Base-by-base conservation (phyloP, 768 basidiomycete genomes). In the Porphyrellus cyaneotinctus region DNA sequence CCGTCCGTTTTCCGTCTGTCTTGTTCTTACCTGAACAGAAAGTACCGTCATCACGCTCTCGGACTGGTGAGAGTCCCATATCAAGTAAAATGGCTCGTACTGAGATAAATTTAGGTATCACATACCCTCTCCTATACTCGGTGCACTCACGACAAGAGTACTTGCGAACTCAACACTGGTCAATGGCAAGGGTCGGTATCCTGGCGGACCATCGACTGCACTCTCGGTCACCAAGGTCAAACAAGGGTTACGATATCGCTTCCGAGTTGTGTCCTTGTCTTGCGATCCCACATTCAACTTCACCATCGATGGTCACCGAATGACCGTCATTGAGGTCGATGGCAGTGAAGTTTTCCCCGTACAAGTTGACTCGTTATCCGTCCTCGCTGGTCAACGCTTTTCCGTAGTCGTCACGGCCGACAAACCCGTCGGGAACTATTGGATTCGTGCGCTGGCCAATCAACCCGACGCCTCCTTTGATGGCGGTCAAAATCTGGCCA, bases 351-450 rank as follows among this genome's bases (percentile, higher is more conserved):
- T 52, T 12, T 0, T 30, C 4, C 51, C 51, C 2, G 24, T 35
- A 22, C 23, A 41, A 20, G 46, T 47, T 1, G 52, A 53, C 18
- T 48, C 26, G 0, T 22, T 53, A 35, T 41, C 33, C 22, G 23
- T 53, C 10, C 41, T 43, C 12, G 18, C 28, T 24, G 52, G 41
- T 18, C 52, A 53, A 18, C 52, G 52, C 32, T 53, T 48, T 12
- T 53, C 52, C 1, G 47, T 53, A 13, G 67, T 80, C 9, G 57
- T 79, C 13, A 69, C 59, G n/a, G 75, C 78, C 15, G 67, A 78
- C 54, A 70, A 79, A 45, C 59, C 70, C 0, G 59, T 76, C 23
- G 69, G 64, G 8, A 83, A 81, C 61, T 83, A 83, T 63, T 84
- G 78, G 78, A 71, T 80, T 28, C 74, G 77, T 20, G 72, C 78